Evolutionary conservation across 768 basidiomycete genomes (phyloP), one percentile per base, ranked within the genome.

Genomic region (Calvatia gigantea): DNA sequence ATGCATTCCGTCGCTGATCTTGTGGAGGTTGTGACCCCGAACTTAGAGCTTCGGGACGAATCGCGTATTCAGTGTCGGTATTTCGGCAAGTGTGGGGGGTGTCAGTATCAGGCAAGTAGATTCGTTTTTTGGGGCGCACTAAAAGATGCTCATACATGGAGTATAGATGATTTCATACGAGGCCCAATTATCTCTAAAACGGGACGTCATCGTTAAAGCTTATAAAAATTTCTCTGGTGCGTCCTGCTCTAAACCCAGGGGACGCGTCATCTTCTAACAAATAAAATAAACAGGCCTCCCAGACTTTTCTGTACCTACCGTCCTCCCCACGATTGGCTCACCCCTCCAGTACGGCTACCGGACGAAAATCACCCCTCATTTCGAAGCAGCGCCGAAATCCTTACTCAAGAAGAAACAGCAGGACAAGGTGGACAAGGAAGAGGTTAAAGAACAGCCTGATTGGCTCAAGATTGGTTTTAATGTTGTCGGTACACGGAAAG

Each of bases 321-420:
- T 94, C 17, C 77, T 79, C 35, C 70, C 84, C 0, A 97, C 94
- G 0, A 84, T 94, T 6, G 81, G 84, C n/a, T 94, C 91, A 0
- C 97, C 96, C 0, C 75, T 91, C 46, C 85, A 95, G 51, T 98
- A 96, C 67, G 83, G 79, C 49, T 99, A 99, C 68, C 84, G 96
- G 29, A 99, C 97, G 1, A 99, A 99, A 73, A 86, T 99, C 51
- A 98, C 97, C 0, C 97, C 97, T 0, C 97, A 99, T 67, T 98
- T 98, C 58, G 91, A 94, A 21, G 80, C 85, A 0, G 86, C 93
- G 0, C 80, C 82, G 1, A 83, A 77, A 58, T 65, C 61, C 14
- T 63, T 64, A 0, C 56, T 63, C 7, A 61, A 64, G 50, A 45
- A 65, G 6, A 41, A 42, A 21, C 54, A 56, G 28, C 37, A 33